Percentiles rank a stretch among this genome's conserved stretches.
phyloP scores from a whole-genome alignment of 2,329 filamentous ascomycete genomes.

The Biscogniauxia marginata region DNA sequence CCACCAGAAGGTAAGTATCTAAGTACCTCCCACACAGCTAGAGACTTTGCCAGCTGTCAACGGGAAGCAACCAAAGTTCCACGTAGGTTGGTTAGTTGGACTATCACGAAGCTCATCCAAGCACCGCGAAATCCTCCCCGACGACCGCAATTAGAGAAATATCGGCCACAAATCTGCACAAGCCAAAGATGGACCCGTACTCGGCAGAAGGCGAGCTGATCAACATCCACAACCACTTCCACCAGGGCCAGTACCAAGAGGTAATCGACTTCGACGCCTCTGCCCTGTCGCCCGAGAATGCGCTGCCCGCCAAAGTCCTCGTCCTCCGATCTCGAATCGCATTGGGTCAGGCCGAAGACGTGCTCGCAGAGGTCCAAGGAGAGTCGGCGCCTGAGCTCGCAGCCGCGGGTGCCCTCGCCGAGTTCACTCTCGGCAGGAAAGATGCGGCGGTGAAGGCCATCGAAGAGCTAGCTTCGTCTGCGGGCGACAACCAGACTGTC shows the following conservation, averaged over 20 bases:
- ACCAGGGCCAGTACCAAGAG: constrained; percentile 80
- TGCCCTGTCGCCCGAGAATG: constrained; percentile 75
- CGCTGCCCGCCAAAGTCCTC: constrained; percentile 72
- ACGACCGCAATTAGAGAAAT: background rate
- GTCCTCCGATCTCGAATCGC: constrained; percentile 81
- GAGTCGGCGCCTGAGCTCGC: constrained; percentile 68
- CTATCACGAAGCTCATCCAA: background rate
- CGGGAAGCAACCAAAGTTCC: background rate
- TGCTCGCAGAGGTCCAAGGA: constrained; percentile 66
- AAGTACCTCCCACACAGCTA: too few species aligned
- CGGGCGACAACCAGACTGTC: constrained; percentile 73
- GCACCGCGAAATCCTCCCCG: background rate
- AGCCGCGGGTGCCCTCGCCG: constrained; percentile 74
- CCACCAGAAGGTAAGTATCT: too few species aligned
- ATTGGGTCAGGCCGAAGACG: constrained; percentile 72
- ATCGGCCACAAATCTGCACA: background rate
- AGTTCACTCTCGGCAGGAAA: constrained; percentile 58
- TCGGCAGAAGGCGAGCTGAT: constrained; percentile 70
- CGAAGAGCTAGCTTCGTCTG: constrained; percentile 65
- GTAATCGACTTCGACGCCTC: constrained; percentile 84
- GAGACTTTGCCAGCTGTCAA: too few species aligned
- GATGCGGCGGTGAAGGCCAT: constrained; percentile 62
- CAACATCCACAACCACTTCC: constrained; percentile 69
- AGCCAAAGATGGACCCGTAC: constrained; percentile 63
- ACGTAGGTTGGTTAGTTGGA: background rate